A percentile compares a stretch with the other conserved stretches of the same genome.
Evolutionary conservation across 805 yeast species (phyloP).

Genomic region (Candida xyloterini): DNA sequence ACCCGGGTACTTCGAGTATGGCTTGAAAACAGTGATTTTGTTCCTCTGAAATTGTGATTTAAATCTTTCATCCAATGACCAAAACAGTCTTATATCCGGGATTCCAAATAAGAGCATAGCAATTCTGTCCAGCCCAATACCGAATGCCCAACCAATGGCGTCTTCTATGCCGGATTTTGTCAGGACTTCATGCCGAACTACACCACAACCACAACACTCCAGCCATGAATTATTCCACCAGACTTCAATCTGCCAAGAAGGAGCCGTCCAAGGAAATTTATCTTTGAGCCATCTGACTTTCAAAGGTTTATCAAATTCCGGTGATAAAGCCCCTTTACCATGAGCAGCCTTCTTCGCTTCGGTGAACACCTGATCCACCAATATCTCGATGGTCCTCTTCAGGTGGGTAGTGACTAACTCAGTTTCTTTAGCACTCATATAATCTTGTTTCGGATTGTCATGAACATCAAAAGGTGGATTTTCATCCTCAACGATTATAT

Average conservation of each 20-base stretch:
- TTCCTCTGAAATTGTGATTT: constrained; percentile 65
- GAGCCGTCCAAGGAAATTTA: constrained; percentile 97
- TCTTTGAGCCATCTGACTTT: constrained; percentile 93
- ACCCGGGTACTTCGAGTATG: constrained; percentile 90
- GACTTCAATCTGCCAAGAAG: constrained; percentile 97
- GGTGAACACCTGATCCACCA: constrained; percentile 80
- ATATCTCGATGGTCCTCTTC: constrained; percentile 78
- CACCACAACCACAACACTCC: constrained; percentile 95
- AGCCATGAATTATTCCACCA: constrained; percentile 99
- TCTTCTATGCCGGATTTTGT: constrained; percentile 65
- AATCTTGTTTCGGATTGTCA: constrained; percentile 75
- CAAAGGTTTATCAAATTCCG: constrained; percentile 68
- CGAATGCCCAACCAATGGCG: constrained; percentile 95
- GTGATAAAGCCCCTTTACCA: constrained; percentile 56
- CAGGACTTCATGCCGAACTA: constrained; percentile 76
- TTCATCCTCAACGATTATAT: constrained; percentile 77
- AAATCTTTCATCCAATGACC: constrained; percentile 84
- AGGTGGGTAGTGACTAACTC: constrained; percentile 71
- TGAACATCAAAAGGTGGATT: constrained; percentile 48
- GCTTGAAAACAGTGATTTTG: constrained; percentile 67
- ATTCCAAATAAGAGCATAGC: constrained; percentile 95
- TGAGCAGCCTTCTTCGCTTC: constrained; percentile 63
- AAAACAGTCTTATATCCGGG: constrained; percentile 91
- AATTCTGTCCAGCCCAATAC: constrained; percentile 89
- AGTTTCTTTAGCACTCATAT: constrained; percentile 69